Evolutionary conservation across 768 basidiomycete species (phyloP), one percentile per base, ranked within the genome.

Genomic region (Mycena chlorophos): DNA sequence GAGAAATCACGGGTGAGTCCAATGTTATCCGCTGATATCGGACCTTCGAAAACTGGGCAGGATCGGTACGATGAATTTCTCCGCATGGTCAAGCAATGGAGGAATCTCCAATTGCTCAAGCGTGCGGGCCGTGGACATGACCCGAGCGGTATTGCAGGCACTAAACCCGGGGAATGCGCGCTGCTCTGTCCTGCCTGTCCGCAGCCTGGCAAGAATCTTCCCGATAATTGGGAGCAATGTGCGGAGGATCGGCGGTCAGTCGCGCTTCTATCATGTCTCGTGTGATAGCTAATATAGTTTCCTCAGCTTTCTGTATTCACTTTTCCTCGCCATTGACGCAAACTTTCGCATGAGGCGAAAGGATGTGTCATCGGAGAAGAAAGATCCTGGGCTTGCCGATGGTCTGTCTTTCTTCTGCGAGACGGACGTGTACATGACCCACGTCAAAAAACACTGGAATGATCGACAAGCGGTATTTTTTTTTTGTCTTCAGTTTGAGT

Each of bases 111-210:
- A 51, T 57, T 61, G 55, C 49, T 64, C 19, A 68, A 67, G 43
- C 58, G 61, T 12, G 62, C 54, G 2, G 66, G 62, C 12, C 20
- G 60, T 4, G 64, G 54, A 8, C 60, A 67, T 47, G 63, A 61
- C 16, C 31, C 55, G 4, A 23, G 3, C 3, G 67, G 68, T 14
- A 47, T 64, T 4, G 28, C 19, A 1, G 53, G 22, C 3, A 68
- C 63, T 3, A 27, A 57, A 38, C 23, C 23, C 1, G 64, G 67
- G 0, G 56, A 67, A 38, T 60, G 63, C 22, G 68, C 69, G 1
- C 49, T 71, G 10, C 22, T 58, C 31, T 72, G 69, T 47, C 66
- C 68, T 17, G 66, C 64, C 5, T 71, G 66, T 51, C 69, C 67
- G 1, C 66, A 70, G 8, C 69, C 66, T 0, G 61, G 53, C 0